Percentiles rank a stretch among this genome's conserved stretches.
Evolutionary conservation across 257 asterid species (phyloP).

Genomic region (Oldenlandia corymbosa): DNA sequence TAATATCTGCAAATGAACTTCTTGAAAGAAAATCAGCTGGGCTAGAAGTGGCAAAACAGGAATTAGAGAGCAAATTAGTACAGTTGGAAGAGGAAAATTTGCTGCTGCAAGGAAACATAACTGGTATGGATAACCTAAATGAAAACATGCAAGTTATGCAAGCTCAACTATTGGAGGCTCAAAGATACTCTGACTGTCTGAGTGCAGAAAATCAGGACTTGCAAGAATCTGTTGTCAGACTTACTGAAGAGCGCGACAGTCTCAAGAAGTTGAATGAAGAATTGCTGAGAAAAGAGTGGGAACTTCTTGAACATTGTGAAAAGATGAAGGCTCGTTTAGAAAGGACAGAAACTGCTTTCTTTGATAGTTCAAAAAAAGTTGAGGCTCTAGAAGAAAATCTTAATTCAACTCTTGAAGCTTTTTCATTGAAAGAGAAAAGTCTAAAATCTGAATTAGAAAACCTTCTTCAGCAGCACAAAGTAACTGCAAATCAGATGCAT

Average conservation of each 20-base stretch:
- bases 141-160: constrained; percentile 30
- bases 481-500: constrained; percentile 19
- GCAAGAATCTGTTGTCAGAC: constrained; percentile 27
- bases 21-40: constrained; percentile 34
- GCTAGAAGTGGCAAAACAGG: constrained; percentile 27
- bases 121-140: constrained; percentile 37
- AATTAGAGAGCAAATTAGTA: constrained; percentile 30
- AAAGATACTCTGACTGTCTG: constrained; percentile 39
- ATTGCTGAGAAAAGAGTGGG: constrained; percentile 36
- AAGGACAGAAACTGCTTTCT: constrained; percentile 36
- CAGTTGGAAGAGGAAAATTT: constrained; percentile 36
- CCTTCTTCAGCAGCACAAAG: constrained; percentile 39
- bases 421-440: constrained; percentile 38
- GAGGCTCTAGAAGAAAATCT: constrained; percentile 48
- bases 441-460: constrained; percentile 41
- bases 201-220: constrained; percentile 37
- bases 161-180: constrained; percentile 35
- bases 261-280: constrained; percentile 36
- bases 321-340: constrained; percentile 38
- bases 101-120: constrained; percentile 26
- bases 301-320: constrained; percentile 32
- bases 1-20: constrained; percentile 24
- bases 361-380: constrained; percentile 35
- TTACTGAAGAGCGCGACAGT: constrained; percentile 21
- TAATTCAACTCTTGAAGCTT: constrained; percentile 31